Conservation (phyloP, 257 asterid genomes). For the Fraxinus americana region DNA sequence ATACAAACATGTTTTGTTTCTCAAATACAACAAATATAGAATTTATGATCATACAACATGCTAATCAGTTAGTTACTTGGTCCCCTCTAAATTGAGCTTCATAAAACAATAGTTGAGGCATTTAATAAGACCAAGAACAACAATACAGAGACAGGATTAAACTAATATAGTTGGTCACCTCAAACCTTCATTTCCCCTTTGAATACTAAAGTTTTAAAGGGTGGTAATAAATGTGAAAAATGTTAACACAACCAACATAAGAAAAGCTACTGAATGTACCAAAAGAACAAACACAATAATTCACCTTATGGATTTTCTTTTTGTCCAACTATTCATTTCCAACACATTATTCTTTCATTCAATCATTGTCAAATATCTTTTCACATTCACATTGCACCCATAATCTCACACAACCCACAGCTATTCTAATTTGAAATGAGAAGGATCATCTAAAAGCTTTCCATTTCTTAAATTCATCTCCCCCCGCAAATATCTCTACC, state of each 20-base stretch:
- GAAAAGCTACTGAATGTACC: constrained; percentile 7
- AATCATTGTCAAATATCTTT: background rate
- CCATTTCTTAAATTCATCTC: background rate
- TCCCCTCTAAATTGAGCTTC: constrained; percentile 1
- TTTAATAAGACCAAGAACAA: background rate
- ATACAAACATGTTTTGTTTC: background rate
- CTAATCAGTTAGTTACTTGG: background rate
- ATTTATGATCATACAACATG: background rate
- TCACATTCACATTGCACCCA: background rate
- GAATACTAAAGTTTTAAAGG: background rate
- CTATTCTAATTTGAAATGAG: background rate
- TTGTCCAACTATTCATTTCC: background rate
- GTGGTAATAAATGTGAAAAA: background rate
- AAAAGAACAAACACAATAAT: background rate
- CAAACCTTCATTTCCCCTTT: background rate
- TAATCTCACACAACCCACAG: background rate
- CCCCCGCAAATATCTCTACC: background rate
- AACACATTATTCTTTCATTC: background rate
- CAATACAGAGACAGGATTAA: background rate
- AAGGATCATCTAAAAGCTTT: background rate
- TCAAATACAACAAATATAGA: background rate
- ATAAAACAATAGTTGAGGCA: background rate
- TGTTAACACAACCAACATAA: background rate
- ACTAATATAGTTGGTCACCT: background rate
- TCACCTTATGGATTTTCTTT: background rate